Conservation (phyloP, 805 yeast species). For the Kluyveromyces siamensis region DNA sequence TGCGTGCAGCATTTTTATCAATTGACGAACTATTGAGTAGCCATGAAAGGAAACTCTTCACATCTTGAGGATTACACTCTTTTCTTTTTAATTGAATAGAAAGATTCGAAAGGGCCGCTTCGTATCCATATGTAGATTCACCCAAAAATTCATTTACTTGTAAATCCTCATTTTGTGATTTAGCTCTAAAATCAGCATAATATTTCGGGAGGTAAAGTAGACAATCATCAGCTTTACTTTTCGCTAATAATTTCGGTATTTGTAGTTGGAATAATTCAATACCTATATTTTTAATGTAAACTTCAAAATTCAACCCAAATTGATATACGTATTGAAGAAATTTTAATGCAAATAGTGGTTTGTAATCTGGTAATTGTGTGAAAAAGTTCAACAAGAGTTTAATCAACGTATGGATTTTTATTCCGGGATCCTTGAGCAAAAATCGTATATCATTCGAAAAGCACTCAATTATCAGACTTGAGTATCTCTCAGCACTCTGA, state of each 20-base stretch:
- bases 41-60: neutral
- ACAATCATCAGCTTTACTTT: neutral
- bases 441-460: constrained; percentile 22
- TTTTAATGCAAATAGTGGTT: constrained; percentile 22
- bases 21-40: neutral
- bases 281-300: constrained; percentile 18
- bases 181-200: neutral
- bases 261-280: constrained; percentile 11
- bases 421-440: constrained; percentile 11
- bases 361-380: constrained; percentile 11
- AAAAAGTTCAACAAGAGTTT: constrained; percentile 22
- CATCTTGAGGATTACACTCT: neutral
- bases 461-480: constrained; percentile 10
- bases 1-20: neutral
- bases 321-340: constrained; percentile 22
- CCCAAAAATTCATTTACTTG: neutral
- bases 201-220: neutral
- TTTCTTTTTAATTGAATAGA: neutral
- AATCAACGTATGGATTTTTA: constrained; percentile 14
- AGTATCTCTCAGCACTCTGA: constrained; percentile 6
- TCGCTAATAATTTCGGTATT: constrained; percentile 3
- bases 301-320: constrained; percentile 14
- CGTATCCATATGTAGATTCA: neutral
- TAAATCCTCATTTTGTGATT: neutral
- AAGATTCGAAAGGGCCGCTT: neutral